Conservation (phyloP, 2,329 filamentous ascomycete genomes). For the Stemphylium beticola region DNA sequence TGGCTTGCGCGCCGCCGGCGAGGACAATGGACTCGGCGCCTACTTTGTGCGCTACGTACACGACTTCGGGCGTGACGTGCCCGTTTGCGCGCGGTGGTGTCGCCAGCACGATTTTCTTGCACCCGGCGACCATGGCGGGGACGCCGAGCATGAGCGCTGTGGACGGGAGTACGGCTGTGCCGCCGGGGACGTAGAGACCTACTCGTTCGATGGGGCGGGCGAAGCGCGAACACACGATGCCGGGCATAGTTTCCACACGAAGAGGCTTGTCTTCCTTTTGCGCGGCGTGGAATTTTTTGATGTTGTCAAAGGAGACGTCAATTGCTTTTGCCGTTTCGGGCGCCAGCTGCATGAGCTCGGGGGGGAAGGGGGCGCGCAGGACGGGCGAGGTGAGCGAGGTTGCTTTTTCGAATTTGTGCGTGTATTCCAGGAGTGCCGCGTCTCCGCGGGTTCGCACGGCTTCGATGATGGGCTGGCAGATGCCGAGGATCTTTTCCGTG, state of each 20-base stretch:
- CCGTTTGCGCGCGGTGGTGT: conserved; percentile 90
- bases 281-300: conserved; percentile 89
- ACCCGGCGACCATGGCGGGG: conserved; percentile 95
- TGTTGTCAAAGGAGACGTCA: conserved; percentile 92
- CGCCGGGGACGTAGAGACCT: conserved; percentile 94
- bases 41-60: conserved; percentile 96
- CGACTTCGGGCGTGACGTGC: conserved; percentile 92
- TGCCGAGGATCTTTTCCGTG: conserved; percentile 89
- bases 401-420: conserved; percentile 97
- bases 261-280: conserved; percentile 85
- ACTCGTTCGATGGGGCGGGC: conserved; percentile 90
- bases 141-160: conserved; percentile 98
- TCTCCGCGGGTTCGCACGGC: conserved; percentile 85
- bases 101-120: conserved; percentile 91
- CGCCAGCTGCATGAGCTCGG: conserved; percentile 82
- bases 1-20: conserved; percentile 91
- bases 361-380: conserved; percentile 84
- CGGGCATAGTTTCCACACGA: conserved; percentile 95
- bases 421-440: conserved; percentile 87
- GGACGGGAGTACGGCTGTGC: conserved; percentile 94
- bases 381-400: conserved; percentile 89
- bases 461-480: conserved; percentile 89
- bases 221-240: conserved; percentile 93
- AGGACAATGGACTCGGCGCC: conserved; percentile 95
- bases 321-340: conserved; percentile 90